Evolutionary conservation across 495 filamentous ascomycete species (phyloP).

Genomic region (Aspergillus nidulans): DNA sequence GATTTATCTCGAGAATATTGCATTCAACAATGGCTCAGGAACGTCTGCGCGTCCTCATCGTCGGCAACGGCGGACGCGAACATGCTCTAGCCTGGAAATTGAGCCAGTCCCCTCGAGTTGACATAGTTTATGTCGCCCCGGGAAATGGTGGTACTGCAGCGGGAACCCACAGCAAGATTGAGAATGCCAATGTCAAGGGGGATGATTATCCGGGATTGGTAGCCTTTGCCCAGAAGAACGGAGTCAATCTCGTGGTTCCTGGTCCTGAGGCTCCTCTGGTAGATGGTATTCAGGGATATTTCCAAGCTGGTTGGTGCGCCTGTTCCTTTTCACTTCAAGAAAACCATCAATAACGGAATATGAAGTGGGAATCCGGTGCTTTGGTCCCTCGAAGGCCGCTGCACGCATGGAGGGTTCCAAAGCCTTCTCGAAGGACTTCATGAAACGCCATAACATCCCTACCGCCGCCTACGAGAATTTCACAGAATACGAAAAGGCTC

Average conservation of each 20-base stretch:
- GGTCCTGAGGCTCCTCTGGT: conserved; percentile 95
- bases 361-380: conserved; percentile 70
- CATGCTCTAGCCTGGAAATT: conserved; percentile 96
- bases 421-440: conserved; percentile 97
- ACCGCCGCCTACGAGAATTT: conserved; percentile 91
- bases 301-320: conserved; percentile 51
- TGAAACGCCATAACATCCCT: conserved; percentile 85
- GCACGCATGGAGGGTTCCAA: conserved; percentile 94
- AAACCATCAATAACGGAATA: conserved; percentile 14
- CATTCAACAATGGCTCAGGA: conserved; percentile 39
- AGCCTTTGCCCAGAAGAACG: conserved; percentile 63
- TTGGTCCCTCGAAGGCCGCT: conserved; percentile 81
- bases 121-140: conserved; percentile 46
- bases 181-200: conserved; percentile 65
- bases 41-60: conserved; percentile 64
- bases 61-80: conserved; percentile 91
- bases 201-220: conserved; percentile 77
- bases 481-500: conserved; percentile 70
- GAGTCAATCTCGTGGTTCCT: conserved; percentile 80
- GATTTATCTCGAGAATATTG: conserved; percentile 32
- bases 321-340: neutral
- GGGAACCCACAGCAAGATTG: conserved; percentile 58
- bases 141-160: conserved; percentile 88
- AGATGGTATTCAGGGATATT: conserved; percentile 80
- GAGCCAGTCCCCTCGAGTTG: conserved; percentile 63